Evolutionary conservation across 768 basidiomycete species (phyloP).

Genomic region (Russula olivacea): DNA sequence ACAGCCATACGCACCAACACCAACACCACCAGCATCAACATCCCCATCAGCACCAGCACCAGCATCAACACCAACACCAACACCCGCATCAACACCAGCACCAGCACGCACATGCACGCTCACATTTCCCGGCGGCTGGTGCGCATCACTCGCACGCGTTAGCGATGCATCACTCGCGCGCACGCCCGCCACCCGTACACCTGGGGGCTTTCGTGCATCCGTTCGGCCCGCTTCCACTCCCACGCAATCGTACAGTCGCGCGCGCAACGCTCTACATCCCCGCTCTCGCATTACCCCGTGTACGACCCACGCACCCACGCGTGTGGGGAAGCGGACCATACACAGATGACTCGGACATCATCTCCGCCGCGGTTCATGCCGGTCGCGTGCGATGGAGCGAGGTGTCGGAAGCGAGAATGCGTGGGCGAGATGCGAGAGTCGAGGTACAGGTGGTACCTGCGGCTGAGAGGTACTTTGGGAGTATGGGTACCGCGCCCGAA

Average conservation of each 20-base stretch:
- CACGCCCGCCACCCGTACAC: constrained; percentile 29
- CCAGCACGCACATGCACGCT: constrained; percentile 20
- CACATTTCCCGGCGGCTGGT: constrained; percentile 9
- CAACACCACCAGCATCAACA: constrained; percentile 5
- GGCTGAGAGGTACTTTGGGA: constrained; percentile 43
- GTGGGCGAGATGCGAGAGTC: constrained; percentile 37
- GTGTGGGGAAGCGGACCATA: constrained; percentile 67
- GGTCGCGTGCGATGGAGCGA: constrained; percentile 45
- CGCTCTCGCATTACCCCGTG: constrained; percentile 48
- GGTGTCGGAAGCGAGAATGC: constrained; percentile 36
- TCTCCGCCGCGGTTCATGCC: constrained; percentile 62
- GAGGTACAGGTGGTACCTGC: constrained; percentile 40
- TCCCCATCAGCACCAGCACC: constrained; percentile 23
- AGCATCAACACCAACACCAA: constrained; percentile 15
- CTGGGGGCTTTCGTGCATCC: constrained; percentile 58
- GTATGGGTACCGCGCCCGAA: constrained; percentile 32
- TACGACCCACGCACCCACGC: constrained; percentile 48
- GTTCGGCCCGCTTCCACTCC: constrained; percentile 50
- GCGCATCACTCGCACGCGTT: constrained; percentile 6
- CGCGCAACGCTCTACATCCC: constrained; percentile 37
- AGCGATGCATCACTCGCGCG: constrained; percentile 4
- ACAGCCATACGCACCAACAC: constrained; percentile 27
- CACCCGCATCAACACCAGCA: constrained; percentile 27
- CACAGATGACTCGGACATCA: constrained; percentile 72
- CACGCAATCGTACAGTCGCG: constrained; percentile 27